Evolutionary conservation across 192 early-diverging fungal genomes (phyloP).

Genomic region (Neocallimastix lanati): DNA sequence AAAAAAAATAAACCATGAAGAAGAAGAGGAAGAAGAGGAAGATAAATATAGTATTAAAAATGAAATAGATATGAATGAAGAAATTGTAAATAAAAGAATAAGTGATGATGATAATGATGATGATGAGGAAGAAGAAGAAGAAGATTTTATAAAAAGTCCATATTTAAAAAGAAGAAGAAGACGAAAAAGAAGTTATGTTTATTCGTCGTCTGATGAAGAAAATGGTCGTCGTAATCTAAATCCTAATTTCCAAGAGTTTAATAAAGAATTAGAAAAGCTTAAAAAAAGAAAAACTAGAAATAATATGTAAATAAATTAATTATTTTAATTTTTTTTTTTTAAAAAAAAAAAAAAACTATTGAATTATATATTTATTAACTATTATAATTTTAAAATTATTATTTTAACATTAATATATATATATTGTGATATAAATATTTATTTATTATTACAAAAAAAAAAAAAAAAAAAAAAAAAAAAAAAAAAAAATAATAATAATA

Average conservation of each 20-base stretch:
- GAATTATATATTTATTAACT: too few species aligned
- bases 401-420: too few species aligned
- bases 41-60: not conserved
- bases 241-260: not conserved
- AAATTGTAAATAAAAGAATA: too few species aligned
- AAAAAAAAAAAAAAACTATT: too few species aligned
- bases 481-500: too few species aligned
- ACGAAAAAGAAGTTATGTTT: not conserved
- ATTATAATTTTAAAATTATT: too few species aligned
- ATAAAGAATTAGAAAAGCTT: not conserved
- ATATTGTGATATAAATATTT: too few species aligned
- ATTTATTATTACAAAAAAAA: too few species aligned
- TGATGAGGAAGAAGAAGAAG: not conserved
- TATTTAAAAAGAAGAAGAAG: not conserved
- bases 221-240: not conserved
- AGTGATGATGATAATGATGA: too few species aligned
- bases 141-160: not conserved
- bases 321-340: too few species aligned
- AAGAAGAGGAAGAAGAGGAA: not conserved
- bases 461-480: too few species aligned
- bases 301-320: not conserved
- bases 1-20: not conserved
- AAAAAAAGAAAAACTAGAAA: not conserved
- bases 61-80: too few species aligned
- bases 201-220: not conserved